phyloP scores from a whole-genome alignment of 495 filamentous ascomycete genomes.

The Trypethelium eluteriae region DNA sequence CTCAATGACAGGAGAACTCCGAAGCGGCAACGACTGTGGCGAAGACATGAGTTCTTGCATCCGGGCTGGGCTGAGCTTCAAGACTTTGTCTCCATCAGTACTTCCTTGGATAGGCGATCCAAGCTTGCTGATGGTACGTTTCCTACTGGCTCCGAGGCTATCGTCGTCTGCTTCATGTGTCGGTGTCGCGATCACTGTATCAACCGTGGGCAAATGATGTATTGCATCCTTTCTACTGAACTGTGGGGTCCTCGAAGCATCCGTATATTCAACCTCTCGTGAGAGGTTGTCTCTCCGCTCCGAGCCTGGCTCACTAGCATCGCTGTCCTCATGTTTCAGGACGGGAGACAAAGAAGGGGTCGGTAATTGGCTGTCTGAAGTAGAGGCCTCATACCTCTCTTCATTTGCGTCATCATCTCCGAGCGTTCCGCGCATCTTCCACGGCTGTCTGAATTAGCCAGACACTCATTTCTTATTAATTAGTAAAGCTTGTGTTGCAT shows the following conservation, averaged over 20 bases:
- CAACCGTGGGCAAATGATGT: background rate
- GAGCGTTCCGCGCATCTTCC: background rate
- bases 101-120: background rate
- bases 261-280: background rate
- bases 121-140: background rate
- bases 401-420: background rate
- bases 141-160: background rate
- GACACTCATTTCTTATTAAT: background rate
- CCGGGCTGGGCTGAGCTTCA: slow-evolving; percentile 51
- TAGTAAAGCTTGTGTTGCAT: background rate
- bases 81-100: slow-evolving; percentile 9
- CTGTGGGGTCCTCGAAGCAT: background rate
- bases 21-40: slow-evolving; percentile 43
- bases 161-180: background rate
- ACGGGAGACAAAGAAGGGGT: slow-evolving; percentile 5
- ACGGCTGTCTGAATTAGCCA: background rate
- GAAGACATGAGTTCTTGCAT: slow-evolving; percentile 48
- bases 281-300: background rate
- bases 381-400: background rate
- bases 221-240: background rate
- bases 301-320: background rate
- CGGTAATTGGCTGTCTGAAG: background rate
- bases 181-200: background rate
- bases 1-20: background rate
- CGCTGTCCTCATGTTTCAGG: background rate